Base-by-base conservation (phyloP, 371 early-diverging fungal species). In the Phascolomyces articulosus region DNA sequence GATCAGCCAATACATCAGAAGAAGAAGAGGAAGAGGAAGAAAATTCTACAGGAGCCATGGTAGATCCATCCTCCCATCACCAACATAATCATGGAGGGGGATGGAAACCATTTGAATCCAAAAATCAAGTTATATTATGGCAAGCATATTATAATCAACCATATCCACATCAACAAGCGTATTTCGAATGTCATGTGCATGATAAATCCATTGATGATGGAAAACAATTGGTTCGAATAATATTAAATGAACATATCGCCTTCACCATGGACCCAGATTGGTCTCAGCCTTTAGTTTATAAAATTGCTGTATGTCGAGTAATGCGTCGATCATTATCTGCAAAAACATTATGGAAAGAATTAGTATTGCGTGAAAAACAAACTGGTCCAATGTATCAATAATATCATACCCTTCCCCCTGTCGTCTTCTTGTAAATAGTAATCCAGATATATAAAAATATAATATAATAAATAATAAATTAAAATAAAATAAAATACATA, bases 121-220 rank as follows among this genome's bases (percentile, higher is more conserved):
- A 62, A 40, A 72, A 72, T 13, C 72, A 72, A 44, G 15, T 54
- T 4, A 40, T 60, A 11, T 31, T 72, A 40, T 72, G 72, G 72
- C 58, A 64, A 40, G 54, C 65, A 4, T 57, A 54, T 21, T 27
- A 23, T 24, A 15, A 56, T 21, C 57, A 44, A 24, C 59, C n/a
- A 3, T 59, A 60, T 20, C 60, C 10, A 20, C 20, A 58, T 40
- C 34, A 40, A n/a, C 23, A 15, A 53, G 6, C 44, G 3, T 27
- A 55, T 11, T 13, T 41, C 18, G 71, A 68, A 51, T 55, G 61
- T 28, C 65, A 65, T 28, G n/a, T 72, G 15, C 54, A 27, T 20
- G 72, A 72, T 26, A 41, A 47, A 9, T 31, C 49, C 1, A 61
- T 66, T 20, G 55, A 58, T 8, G 18, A 60, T 29, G 71, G 64